Evolutionary conservation across 352 stramenopile species (phyloP).

Genomic region (Halophytophthora batemanensis): DNA sequence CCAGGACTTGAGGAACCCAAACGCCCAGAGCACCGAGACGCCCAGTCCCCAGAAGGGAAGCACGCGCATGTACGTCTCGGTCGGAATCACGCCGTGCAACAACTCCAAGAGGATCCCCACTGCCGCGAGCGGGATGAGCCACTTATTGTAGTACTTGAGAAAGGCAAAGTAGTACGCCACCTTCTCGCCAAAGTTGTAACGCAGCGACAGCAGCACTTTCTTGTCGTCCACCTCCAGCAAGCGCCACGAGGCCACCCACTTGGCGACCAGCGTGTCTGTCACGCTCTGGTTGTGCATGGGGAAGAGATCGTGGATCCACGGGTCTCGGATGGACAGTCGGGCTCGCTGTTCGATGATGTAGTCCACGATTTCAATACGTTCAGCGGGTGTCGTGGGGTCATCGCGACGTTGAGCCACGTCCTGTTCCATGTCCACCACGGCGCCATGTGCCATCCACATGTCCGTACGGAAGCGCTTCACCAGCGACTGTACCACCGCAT

Average conservation of each 20-base stretch:
- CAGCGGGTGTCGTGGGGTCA: slow-evolving; percentile 63
- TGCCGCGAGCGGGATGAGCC: slow-evolving; percentile 69
- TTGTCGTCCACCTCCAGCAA: slow-evolving; percentile 54
- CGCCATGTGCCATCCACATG: slow-evolving; percentile 79
- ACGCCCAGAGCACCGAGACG: slow-evolving; percentile 79
- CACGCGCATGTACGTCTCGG: slow-evolving; percentile 72
- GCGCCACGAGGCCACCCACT: slow-evolving; percentile 64
- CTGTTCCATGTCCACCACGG: slow-evolving; percentile 72
- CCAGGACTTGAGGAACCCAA: slow-evolving; percentile 83
- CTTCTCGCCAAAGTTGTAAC: slow-evolving; percentile 84
- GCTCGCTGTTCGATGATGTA: slow-evolving; percentile 81
- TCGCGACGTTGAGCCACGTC: slow-evolving; percentile 57
- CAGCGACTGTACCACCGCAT: slow-evolving; percentile 57
- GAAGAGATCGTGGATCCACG: slow-evolving; percentile 83
- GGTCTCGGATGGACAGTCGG: slow-evolving; percentile 47
- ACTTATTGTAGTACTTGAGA: slow-evolving; percentile 80
- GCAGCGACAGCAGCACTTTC: slow-evolving; percentile 61
- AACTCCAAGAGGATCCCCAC: slow-evolving; percentile 60
- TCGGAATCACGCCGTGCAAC: slow-evolving; percentile 49
- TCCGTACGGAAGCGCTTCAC: slow-evolving; percentile 68
- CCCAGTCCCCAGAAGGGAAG: slow-evolving; percentile 79
- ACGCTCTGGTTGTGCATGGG: slow-evolving; percentile 75
- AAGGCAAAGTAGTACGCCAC: slow-evolving; percentile 88
- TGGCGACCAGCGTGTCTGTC: slow-evolving; percentile 62
- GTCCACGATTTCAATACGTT: slow-evolving; percentile 83